Conservation (phyloP, 2,329 filamentous ascomycete species). For the Madurella mycetomatis region DNA sequence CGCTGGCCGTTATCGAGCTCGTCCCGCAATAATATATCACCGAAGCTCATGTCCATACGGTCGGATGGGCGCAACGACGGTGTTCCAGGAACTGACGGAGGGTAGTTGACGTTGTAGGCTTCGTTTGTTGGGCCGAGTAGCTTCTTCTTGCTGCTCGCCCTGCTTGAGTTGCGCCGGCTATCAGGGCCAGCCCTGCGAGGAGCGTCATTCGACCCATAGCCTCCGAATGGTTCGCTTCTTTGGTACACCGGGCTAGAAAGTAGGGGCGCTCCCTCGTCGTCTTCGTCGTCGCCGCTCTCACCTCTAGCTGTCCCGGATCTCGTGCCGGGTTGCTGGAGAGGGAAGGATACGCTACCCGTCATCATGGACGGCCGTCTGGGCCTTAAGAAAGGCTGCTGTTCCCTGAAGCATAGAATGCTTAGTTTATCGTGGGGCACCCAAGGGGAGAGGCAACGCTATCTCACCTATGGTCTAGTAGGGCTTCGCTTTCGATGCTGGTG, state of each 20-base stretch:
- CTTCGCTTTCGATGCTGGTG: slow-evolving; percentile 86
- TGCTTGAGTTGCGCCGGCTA: slow-evolving; percentile 47
- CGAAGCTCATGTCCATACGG: slow-evolving; percentile 53
- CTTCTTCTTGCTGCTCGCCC: slow-evolving; percentile 46
- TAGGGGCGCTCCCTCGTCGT: slow-evolving; percentile 53
- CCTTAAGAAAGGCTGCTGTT: slow-evolving; percentile 56
- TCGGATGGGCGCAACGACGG: slow-evolving; percentile 49
- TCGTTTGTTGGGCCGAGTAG: slow-evolving; percentile 35
- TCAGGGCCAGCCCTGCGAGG: slow-evolving; percentile 29
- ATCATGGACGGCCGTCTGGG: slow-evolving; percentile 57
- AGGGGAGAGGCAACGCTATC: slow-evolving; percentile 21
- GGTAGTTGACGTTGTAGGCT: slow-evolving; percentile 61
- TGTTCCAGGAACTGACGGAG: slow-evolving; percentile 62
- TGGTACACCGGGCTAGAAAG: slow-evolving; percentile 42
- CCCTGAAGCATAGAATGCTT: slow-evolving; percentile 36
- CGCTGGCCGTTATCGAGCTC: slow-evolving; percentile 45
- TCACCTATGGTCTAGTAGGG: slow-evolving; percentile 79
- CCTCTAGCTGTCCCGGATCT: slow-evolving; percentile 29
- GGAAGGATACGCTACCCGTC: slow-evolving; percentile 32
- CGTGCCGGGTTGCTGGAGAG: slow-evolving; percentile 32
- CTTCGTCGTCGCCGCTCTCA: slow-evolving; percentile 47
- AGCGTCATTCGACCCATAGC: slow-evolving; percentile 43
- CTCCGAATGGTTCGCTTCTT: slow-evolving; percentile 30
- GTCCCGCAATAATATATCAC: slow-evolving; percentile 67
- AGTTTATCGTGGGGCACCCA: slow-evolving; percentile 9